Conservation (phyloP, 2,329 filamentous ascomycete species). For the Colletotrichum australisinense region DNA sequence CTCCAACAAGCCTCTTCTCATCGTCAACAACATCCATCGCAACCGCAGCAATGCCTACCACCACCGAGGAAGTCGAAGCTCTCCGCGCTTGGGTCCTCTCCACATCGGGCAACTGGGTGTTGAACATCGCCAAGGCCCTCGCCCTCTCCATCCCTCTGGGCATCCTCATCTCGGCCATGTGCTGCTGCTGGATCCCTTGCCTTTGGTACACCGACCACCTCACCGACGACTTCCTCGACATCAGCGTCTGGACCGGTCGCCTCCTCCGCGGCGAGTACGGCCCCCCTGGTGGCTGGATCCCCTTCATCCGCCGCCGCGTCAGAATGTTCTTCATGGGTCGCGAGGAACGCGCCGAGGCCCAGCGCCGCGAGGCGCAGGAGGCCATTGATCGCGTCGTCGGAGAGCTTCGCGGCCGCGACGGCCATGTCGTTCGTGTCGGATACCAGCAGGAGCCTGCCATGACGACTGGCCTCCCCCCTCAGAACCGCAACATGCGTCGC, state of each 20-base stretch:
- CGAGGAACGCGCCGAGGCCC: neutral
- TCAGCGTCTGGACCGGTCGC: neutral
- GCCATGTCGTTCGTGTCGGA: neutral
- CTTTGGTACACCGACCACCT: slow-evolving; percentile 25
- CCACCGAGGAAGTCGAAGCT: neutral
- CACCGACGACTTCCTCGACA: neutral
- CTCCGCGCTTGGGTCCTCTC: slow-evolving; percentile 11
- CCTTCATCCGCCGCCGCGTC: neutral
- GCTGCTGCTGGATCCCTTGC: slow-evolving; percentile 37
- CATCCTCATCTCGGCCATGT: slow-evolving; percentile 33
- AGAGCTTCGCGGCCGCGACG: no score
- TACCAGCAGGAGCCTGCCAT: neutral
- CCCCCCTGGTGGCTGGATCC: neutral
- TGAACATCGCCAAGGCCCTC: slow-evolving; percentile 29
- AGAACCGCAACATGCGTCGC: slow-evolving; percentile 1
- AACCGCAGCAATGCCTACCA: neutral
- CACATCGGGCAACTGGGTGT: neutral
- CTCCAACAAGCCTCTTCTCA: neutral
- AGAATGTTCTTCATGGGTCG: neutral
- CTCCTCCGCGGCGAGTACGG: slow-evolving; percentile 1
- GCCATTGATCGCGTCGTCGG: neutral
- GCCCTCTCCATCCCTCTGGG: slow-evolving; percentile 33
- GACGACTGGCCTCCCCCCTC: neutral
- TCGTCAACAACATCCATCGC: neutral
- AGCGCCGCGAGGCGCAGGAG: neutral